A percentile compares a stretch with the other conserved stretches of the same genome.
Conservation (phyloP, 176 grass and related monocot species). For the Oropetium thomaeum region DNA sequence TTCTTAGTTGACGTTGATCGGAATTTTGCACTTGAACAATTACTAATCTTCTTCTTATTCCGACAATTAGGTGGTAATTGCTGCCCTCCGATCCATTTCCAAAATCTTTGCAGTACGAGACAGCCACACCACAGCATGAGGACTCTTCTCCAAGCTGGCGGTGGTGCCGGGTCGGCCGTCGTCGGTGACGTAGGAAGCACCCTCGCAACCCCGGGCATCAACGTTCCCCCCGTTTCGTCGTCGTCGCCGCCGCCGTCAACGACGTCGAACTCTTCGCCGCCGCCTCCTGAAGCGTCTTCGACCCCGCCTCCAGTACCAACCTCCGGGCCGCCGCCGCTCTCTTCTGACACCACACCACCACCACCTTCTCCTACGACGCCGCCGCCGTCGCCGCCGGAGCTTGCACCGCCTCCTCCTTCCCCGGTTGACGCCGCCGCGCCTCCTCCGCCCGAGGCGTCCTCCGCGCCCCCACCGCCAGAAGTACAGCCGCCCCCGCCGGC, state of each 20-base stretch:
- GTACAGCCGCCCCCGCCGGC: slow-evolving; percentile 26
- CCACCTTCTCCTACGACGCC: slow-evolving; percentile 12
- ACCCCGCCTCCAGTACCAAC: background rate
- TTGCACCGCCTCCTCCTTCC: slow-evolving; percentile 29
- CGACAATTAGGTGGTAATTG: background rate
- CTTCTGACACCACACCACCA: background rate
- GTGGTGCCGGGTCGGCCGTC: background rate
- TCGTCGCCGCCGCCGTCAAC: slow-evolving; percentile 17
- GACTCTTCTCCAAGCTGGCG: slow-evolving; percentile 32
- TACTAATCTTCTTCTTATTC: background rate
- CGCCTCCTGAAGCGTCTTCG: slow-evolving; percentile 15
- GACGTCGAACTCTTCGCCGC: background rate
- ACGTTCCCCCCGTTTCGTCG: background rate
- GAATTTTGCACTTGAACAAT: background rate
- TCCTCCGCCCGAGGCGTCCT: background rate
- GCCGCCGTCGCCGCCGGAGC: background rate
- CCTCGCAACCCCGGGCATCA: background rate
- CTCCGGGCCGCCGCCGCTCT: background rate
- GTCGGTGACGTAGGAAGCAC: background rate
- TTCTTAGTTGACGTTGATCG: background rate
- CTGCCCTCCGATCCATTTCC: background rate
- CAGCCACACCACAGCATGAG: slow-evolving; percentile 20
- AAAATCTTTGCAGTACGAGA: slow-evolving; percentile 13
- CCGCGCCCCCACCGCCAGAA: slow-evolving; percentile 26
- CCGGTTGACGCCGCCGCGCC: background rate